Evolutionary conservation across 169 alveolate species (phyloP), one percentile per base, ranked within the genome.

Genomic region (Eimeria tenella): DNA sequence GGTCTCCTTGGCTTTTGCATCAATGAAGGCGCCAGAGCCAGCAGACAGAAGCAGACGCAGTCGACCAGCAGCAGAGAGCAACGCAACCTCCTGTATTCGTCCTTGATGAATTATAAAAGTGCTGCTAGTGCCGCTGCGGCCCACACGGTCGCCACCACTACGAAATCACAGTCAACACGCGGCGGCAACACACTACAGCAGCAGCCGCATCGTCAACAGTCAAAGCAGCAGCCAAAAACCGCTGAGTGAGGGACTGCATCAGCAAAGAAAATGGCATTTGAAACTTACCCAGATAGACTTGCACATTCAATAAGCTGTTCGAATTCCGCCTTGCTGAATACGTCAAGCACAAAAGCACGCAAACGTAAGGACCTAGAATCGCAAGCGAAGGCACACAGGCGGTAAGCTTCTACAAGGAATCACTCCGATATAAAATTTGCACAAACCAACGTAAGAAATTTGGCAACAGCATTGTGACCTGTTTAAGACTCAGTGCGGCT

Each of bases 271-370:
- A 58, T 17, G 19, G 68, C 68, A 58, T 0, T 58, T 58, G 68
- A 58, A 21, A 15, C 87, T 77, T 23, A 77, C 87, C 87, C 25
- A 8, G 87, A 49, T 0, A 77, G 50, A 15, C 87, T 63, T 15
- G 87, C 87, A 55, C 87, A 77, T 19, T 77, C 87, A 15, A 77
- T 49, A 9, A 77, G 70, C 68, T 77, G 87, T 23, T 77, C 62
- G 49, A 77, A 25, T 5, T 55, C 87, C 6, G 68, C n/a, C 65
- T 77, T 77, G 68, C 87, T 77, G 87, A 60, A 63, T 31, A 31
- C 42, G 42, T 31, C 2, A 31, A 31, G 42, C 42, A 31, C 42
- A 31, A 31, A 31, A 31, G 42, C 42, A 31, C 42, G 42, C 42
- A 31, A 31, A 31, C 42, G 42, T 31, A 31, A 31, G 0, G 42